These are phyloP conservation scores for Anisodus acutangulus DNA, from an alignment of 257 asterid species.

Conservation along the genomic window DNA sequence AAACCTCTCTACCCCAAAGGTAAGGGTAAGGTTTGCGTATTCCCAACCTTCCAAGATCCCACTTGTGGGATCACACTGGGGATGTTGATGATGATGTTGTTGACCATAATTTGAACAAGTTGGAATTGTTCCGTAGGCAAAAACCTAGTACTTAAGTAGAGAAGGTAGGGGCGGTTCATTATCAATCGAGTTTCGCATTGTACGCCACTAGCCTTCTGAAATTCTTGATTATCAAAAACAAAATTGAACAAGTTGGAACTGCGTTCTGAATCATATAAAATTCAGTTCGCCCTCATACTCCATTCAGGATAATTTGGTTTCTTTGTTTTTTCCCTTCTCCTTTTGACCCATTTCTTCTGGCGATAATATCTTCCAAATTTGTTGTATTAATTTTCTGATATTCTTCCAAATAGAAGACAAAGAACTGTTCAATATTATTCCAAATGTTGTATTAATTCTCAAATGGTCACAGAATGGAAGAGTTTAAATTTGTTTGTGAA, in stretches of 20 bases:
- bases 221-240: no score
- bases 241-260: neutral
- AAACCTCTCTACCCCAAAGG: no score
- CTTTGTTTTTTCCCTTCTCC: neutral
- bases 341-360: neutral
- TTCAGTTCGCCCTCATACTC: neutral
- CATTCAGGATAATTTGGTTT: neutral
- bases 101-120: neutral
- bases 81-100: no score
- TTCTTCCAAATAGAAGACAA: neutral
- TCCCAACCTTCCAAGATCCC: no score
- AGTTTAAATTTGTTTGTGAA: neutral
- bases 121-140: neutral
- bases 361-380: no score
- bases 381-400: no score
- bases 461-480: neutral
- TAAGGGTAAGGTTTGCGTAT: no score
- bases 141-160: neutral
- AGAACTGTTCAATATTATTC: neutral
- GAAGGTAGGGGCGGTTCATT: neutral
- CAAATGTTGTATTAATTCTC: neutral
- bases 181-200: neutral
- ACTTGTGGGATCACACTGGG: no score
- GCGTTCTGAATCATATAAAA: neutral
- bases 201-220: neutral